Conservation (phyloP, 108 stramenopile species). For the Poteriospumella lacustris region DNA sequence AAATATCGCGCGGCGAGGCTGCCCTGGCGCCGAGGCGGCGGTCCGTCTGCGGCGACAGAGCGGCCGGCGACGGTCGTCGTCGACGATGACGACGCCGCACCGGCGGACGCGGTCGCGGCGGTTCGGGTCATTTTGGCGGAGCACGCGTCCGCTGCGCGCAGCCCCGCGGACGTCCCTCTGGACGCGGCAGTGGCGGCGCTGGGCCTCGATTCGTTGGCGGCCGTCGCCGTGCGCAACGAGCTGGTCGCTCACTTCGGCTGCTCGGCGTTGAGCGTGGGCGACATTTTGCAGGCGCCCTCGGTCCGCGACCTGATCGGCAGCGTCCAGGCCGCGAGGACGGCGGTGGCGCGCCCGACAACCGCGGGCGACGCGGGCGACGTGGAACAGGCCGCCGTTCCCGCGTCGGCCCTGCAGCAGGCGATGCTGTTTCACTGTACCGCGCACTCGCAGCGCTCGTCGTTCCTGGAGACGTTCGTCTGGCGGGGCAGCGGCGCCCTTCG, state of each 20-base stretch:
- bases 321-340: too few species aligned
- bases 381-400: background rate
- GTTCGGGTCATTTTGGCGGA: background rate
- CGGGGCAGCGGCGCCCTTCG: background rate
- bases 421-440: slow-evolving; percentile 25
- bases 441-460: background rate
- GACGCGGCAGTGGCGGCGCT: background rate
- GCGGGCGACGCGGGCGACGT: too few species aligned
- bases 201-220: slow-evolving; percentile 13
- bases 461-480: slow-evolving; percentile 26
- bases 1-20: too few species aligned
- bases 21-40: background rate
- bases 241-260: background rate
- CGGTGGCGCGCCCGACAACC: too few species aligned
- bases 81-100: background rate
- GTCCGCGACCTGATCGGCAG: too few species aligned
- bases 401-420: background rate
- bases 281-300: too few species aligned
- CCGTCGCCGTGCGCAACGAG: slow-evolving; percentile 1
- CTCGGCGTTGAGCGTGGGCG: background rate
- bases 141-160: background rate
- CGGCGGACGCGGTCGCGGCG: background rate
- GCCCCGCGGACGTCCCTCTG: background rate
- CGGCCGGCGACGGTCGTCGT: background rate
- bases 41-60: too few species aligned